Base-by-base conservation (phyloP, 768 basidiomycete genomes). In the Boletus pseudopeckii region DNA sequence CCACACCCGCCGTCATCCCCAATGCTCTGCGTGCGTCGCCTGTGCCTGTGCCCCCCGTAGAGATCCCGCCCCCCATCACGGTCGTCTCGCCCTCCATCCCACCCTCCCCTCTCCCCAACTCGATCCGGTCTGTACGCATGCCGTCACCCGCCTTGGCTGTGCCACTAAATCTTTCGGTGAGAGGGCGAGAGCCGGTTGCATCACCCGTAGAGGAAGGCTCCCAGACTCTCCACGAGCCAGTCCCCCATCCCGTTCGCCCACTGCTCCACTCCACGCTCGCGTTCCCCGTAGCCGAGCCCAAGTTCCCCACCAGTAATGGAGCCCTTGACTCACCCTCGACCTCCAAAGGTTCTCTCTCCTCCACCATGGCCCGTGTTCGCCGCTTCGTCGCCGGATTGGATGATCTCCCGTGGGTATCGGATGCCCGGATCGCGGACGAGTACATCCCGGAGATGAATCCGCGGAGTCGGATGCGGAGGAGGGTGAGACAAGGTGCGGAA, bases 401-500 rank as follows among this genome's bases (percentile, higher is more conserved):
- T 28, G 55, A 58, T 0, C 68, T 81, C 1, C 80, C 80, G 4
- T 80, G 80, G 80, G 59, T 78, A 1, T 66, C 73, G 0, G 59
- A 65, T 0, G 66, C 70, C 4, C 74, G 77, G 36, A 73, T 77
- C 44, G 77, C 77, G 4, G 68, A 69, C 20, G 74, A 75, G 53
- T 79, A 80, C 57, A 66, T 76, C 52, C 78, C 79, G 0, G 72
- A 73, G 2, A 26, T 44, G 34, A 67, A 52, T 2, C 56, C 57
- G 10, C 60, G 70, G 10, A 57, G 57, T 36, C 56, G 45, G 55
- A 20, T 60, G 41, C 63, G 59, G 15, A 41, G 17, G 37, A 41
- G 17, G 33, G 32, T 56, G 34, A 47, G 54, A 5, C 52, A 53
- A 24, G 65, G 55, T 15, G 49, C 57, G 9, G 64, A 67, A 6